Percentiles rank a stretch among this genome's conserved stretches.
phyloP scores from a whole-genome alignment of 345 rosid genomes.

The Combretum micranthum region DNA sequence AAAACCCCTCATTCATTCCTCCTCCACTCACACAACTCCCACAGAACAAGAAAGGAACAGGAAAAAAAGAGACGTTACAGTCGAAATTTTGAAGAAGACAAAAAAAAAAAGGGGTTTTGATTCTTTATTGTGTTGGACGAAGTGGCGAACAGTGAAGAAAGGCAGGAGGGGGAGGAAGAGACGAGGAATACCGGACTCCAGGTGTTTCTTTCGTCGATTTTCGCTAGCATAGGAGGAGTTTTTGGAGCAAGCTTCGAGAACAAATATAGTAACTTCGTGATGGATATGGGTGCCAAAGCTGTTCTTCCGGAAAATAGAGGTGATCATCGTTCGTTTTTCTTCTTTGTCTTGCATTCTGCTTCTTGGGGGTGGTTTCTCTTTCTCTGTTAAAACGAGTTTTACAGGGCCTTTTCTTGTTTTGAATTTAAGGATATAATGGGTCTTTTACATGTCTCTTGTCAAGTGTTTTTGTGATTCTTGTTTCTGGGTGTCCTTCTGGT shows the following conservation, averaged over 20 bases:
- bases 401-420: neutral
- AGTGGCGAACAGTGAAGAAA: conserved; percentile 35
- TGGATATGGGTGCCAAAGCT: conserved; percentile 43
- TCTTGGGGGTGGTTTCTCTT: neutral
- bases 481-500: too few species aligned
- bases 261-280: conserved; percentile 10
- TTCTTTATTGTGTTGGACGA: neutral
- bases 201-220: conserved; percentile 45
- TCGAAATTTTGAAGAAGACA: conserved; percentile 2
- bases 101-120: neutral
- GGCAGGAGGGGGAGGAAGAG: conserved; percentile 38
- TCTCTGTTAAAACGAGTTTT: neutral
- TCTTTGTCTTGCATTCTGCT: neutral
- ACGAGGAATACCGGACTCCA: conserved; percentile 57
- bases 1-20: neutral
- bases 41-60: too few species aligned
- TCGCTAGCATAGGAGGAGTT: conserved; percentile 49
- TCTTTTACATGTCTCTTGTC: too few species aligned
- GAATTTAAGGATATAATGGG: too few species aligned
- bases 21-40: neutral
- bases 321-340: conserved; percentile 9
- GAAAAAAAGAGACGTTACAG: too few species aligned
- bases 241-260: conserved; percentile 30
- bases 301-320: conserved; percentile 7
- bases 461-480: too few species aligned